Conservation (phyloP, 352 stramenopile species). For the Ophiocytium majus region DNA sequence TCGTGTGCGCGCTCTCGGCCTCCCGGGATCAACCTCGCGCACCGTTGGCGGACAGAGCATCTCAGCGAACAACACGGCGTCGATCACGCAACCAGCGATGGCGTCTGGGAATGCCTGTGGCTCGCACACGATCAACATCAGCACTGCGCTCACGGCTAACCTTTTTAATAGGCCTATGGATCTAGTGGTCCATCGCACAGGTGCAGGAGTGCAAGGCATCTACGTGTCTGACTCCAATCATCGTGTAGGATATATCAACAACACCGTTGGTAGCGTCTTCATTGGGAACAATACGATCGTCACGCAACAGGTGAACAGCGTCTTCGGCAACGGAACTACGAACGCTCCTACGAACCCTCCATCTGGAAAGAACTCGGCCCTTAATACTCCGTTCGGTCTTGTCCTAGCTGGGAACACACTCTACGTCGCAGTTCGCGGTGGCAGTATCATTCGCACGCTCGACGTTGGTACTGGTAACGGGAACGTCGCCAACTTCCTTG, state of each 20-base stretch:
- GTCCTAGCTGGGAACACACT: background rate
- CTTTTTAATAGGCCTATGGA: too few species aligned
- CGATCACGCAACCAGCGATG: too few species aligned
- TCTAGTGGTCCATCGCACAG: too few species aligned
- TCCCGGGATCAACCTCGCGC: too few species aligned
- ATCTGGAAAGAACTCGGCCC: background rate
- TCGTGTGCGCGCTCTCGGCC: too few species aligned
- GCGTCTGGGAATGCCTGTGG: too few species aligned
- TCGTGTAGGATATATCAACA: background rate
- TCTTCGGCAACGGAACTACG: background rate
- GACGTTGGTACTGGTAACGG: background rate
- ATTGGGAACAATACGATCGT: background rate
- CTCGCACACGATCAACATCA: too few species aligned
- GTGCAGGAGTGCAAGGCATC: background rate
- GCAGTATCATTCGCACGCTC: background rate
- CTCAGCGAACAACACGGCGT: too few species aligned
- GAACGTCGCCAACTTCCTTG: background rate
- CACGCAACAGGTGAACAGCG: too few species aligned
- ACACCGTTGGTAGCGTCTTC: background rate
- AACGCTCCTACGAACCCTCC: background rate
- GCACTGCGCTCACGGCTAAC: too few species aligned
- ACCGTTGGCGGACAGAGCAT: too few species aligned
- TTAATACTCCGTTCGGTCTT: background rate
- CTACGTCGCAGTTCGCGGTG: background rate
- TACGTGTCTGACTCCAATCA: background rate